phyloP scores from a whole-genome alignment of 1,284 basidiomycete species.

The Boletus hoseneyae region DNA sequence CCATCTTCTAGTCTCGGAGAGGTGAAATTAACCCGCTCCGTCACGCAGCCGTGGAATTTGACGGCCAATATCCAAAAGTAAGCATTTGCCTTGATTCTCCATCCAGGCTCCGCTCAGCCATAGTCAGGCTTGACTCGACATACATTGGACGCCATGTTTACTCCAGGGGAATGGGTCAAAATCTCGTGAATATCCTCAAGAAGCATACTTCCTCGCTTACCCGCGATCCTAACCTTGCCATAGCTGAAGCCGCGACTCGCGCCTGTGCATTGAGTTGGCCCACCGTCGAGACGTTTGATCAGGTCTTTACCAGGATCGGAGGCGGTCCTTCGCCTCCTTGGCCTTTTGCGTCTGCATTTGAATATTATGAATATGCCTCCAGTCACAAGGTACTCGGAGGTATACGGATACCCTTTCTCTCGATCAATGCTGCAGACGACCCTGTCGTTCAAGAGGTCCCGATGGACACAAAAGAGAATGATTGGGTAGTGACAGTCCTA shows the following conservation, averaged over 20 bases:
- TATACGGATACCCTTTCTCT: slow-evolving; percentile 71
- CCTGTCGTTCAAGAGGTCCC: slow-evolving; percentile 75
- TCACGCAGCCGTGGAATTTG: slow-evolving; percentile 73
- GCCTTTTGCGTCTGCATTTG: slow-evolving; percentile 72
- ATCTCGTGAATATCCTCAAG: slow-evolving; percentile 67
- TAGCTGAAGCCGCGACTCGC: slow-evolving; percentile 46
- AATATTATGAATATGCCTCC: slow-evolving; percentile 80
- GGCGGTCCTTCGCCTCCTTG: slow-evolving; percentile 81
- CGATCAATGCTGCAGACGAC: slow-evolving; percentile 89
- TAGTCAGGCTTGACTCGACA: slow-evolving; percentile 54
- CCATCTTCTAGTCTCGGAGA: slow-evolving; percentile 6
- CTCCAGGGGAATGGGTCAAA: slow-evolving; percentile 79
- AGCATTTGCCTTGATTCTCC: slow-evolving; percentile 23
- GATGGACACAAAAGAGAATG: slow-evolving; percentile 54
- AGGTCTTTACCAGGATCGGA: slow-evolving; percentile 65
- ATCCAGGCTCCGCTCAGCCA: slow-evolving; percentile 12
- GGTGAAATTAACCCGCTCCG: slow-evolving; percentile 12
- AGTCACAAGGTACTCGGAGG: slow-evolving; percentile 52
- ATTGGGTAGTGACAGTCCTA: slow-evolving; percentile 67
- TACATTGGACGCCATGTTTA: slow-evolving; percentile 74
- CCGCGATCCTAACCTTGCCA: slow-evolving; percentile 47
- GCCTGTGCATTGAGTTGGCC: slow-evolving; percentile 50
- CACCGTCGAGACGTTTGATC: slow-evolving; percentile 61
- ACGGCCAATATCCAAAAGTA: slow-evolving; percentile 56
- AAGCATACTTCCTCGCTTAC: slow-evolving; percentile 54